Evolutionary conservation across 2,329 filamentous ascomycete species (phyloP).

Genomic region (Polytolypa hystricis): DNA sequence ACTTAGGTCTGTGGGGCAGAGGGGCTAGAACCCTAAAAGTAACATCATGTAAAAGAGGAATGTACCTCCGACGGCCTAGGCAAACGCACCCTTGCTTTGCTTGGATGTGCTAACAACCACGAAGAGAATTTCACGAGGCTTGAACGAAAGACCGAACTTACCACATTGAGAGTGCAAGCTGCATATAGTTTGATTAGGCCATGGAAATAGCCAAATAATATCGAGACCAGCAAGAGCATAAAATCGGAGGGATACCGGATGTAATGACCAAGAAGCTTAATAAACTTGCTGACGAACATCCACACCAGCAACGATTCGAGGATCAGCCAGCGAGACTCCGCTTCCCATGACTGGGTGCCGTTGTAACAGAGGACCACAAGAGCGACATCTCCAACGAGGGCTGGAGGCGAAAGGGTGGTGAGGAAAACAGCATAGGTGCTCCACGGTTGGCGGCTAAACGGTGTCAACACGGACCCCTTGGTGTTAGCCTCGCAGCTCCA

Average conservation of each 20-base stretch:
- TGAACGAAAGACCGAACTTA: no score
- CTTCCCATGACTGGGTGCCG: constrained; percentile 53
- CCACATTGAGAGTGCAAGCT: constrained; percentile 68
- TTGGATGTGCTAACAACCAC: background rate
- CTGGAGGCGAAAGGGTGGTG: constrained; percentile 83
- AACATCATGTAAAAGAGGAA: background rate
- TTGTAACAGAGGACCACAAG: constrained; percentile 59
- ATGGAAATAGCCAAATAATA: constrained; percentile 87
- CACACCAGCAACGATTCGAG: constrained; percentile 56
- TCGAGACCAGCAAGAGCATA: constrained; percentile 68
- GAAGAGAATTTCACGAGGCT: background rate
- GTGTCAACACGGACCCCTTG: constrained; percentile 12
- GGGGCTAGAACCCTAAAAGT: background rate
- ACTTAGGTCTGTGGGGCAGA: background rate
- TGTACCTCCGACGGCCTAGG: background rate
- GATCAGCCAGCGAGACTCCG: constrained; percentile 41
- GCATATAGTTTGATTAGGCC: constrained; percentile 87
- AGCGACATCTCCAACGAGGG: constrained; percentile 65
- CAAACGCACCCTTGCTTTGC: background rate
- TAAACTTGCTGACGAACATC: constrained; percentile 81
- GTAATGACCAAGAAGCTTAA: constrained; percentile 84
- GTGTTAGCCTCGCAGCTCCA: constrained; percentile 18
- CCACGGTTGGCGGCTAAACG: constrained; percentile 71
- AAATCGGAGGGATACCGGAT: constrained; percentile 73
- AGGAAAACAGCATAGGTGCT: constrained; percentile 87